Evolutionary conservation across 2,329 filamentous ascomycete genomes (phyloP).

Genomic region (Ceratocystis diversiconidia): DNA sequence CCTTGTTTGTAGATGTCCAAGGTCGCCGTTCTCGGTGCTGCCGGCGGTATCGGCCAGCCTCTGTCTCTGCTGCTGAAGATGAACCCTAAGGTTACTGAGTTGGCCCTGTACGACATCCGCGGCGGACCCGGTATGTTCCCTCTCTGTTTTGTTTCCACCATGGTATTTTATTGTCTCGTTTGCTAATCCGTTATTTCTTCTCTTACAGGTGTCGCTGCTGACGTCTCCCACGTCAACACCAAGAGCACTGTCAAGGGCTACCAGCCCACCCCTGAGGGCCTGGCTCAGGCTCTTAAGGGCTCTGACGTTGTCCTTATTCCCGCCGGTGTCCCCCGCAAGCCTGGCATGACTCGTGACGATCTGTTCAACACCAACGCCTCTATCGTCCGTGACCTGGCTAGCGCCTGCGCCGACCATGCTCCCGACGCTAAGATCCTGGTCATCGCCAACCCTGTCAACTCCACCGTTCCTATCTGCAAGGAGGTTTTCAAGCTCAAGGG

Average conservation of each 20-base stretch:
- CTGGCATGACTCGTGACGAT: conserved; percentile 99
- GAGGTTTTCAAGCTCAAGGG: conserved; percentile 92
- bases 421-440: conserved; percentile 92
- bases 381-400: conserved; percentile 96
- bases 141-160: neutral
- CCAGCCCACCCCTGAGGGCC: conserved; percentile 60
- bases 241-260: conserved; percentile 90
- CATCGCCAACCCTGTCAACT: conserved; percentile 99
- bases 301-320: conserved; percentile 94
- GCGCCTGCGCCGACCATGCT: conserved; percentile 75
- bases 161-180: neutral
- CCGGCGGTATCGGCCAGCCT: conserved; percentile 96
- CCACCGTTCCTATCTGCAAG: conserved; percentile 90
- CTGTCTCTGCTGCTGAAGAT: conserved; percentile 97
- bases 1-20: conserved; percentile 61
- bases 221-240: conserved; percentile 98
- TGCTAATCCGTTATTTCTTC: neutral
- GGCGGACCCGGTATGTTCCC: conserved; percentile 66
- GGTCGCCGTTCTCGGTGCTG: conserved; percentile 91
- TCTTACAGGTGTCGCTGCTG: conserved; percentile 79
- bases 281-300: conserved; percentile 67
- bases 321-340: conserved; percentile 96
- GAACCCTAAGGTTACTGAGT: conserved; percentile 84
- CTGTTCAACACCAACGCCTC: conserved; percentile 99
- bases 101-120: conserved; percentile 96